Conservation (phyloP, 129 eudicot genomes). For the Ambrosia artemisiifolia region DNA sequence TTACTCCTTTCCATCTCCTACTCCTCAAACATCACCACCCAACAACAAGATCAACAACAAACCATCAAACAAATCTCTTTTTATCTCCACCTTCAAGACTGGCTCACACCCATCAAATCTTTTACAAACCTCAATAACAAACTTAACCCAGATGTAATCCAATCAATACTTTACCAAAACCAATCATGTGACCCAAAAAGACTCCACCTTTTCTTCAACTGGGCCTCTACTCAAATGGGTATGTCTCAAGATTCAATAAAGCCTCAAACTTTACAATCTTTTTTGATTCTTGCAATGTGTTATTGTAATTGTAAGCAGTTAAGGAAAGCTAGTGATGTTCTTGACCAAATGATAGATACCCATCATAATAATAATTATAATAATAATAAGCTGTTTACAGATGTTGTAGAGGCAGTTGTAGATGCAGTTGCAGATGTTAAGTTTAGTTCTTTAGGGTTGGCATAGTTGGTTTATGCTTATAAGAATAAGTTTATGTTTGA, state of each 20-base stretch:
- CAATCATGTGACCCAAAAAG: conserved; percentile 39
- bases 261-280: conserved; percentile 40
- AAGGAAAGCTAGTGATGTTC: conserved; percentile 21
- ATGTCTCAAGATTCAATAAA: conserved; percentile 27
- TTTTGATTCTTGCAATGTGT: conserved; percentile 19
- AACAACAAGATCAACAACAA: conserved; percentile 26
- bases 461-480: conserved; percentile 32
- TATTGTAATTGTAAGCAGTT: conserved; percentile 17
- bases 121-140: conserved; percentile 26
- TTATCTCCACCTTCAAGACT: conserved; percentile 37
- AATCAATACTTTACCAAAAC: conserved; percentile 48
- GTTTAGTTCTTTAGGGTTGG: conserved; percentile 20
- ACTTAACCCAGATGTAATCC: conserved; percentile 52
- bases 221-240: conserved; percentile 54
- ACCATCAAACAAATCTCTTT: conserved; percentile 41
- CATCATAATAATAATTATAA: no score
- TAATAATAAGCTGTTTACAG: no score
- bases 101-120: conserved; percentile 48
- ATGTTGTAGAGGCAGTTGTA: not conserved
- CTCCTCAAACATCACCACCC: conserved; percentile 12
- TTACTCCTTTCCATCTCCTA: conserved; percentile 2
- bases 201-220: conserved; percentile 57
- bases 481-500: conserved; percentile 22
- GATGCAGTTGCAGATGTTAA: conserved; percentile 13
- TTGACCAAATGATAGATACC: conserved; percentile 26